Base-by-base conservation (phyloP, 345 rosid species). In the Citrus unshiu region DNA sequence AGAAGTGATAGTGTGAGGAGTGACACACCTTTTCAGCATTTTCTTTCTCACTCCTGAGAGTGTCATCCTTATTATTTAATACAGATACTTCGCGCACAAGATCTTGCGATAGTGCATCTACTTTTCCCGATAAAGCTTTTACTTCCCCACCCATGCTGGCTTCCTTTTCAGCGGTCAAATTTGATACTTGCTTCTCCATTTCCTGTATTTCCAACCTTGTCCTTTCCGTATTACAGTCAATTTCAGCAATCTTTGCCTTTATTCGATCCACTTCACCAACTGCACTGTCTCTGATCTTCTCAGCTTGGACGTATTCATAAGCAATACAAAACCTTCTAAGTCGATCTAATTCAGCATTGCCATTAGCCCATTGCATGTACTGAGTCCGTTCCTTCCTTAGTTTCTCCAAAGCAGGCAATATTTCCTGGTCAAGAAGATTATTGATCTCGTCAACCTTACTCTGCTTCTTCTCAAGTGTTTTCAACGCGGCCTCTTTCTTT, bases 291-390 rank as follows among this genome's bases (percentile, higher is more conserved):
- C 89, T 86, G 49, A 87, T 87, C 72, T 77, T 89, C 87, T 90
- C 94, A 25, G 93, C 94, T 81, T 88, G 91, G 74, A 88, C 85
- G 57, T 86, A 92, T 24, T 90, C 97, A 83, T 87, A 89, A 14
- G 92, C 94, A 77, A 89, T 72, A 81, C 94, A 92, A 82, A 92
- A 92, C 82, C 94, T 86, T 78, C 85, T 92, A 14, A 92, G 90
- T 68, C 93, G 83, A 76, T 92, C 97, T 67, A 92, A 77, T 83
- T 93, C 94, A 68, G 92, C 88, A 82, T 85, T 94, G 43, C 97
- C 95, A 57, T 91, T 93, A 79, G 99, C 91, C 99, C 99, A 96
- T 74, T 93, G 98, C 98, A 96, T 94, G 77, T 96, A 96, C 25
- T 94, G 98, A 72, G 87, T 84, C 63, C 93, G 82, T 80, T 96